These are phyloP conservation scores for Ganoderma resinaceum DNA, from an alignment of 1,284 basidiomycete genomes.

Conservation along the genomic window DNA sequence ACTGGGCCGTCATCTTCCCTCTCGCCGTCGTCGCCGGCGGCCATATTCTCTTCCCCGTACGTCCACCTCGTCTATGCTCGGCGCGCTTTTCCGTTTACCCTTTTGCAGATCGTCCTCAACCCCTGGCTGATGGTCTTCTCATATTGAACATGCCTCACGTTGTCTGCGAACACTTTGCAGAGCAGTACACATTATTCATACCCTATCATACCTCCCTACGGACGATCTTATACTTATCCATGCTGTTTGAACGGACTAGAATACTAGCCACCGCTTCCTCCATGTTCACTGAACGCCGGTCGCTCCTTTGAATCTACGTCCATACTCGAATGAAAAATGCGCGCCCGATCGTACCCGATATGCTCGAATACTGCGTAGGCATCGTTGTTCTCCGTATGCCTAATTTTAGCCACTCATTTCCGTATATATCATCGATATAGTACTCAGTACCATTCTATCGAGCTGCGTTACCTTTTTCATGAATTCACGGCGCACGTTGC, in stretches of 20 bases:
- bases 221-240: constrained; percentile 4
- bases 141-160: constrained; percentile 42
- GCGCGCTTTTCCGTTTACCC: background rate
- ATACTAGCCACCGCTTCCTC: background rate
- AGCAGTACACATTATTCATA: constrained; percentile 3
- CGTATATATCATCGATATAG: background rate
- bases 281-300: background rate
- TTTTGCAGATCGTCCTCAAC: constrained; percentile 51
- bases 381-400: background rate
- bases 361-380: background rate
- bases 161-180: background rate
- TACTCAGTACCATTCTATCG: background rate
- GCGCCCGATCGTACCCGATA: background rate
- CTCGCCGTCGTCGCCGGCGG: constrained; percentile 47
- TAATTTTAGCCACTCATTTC: background rate
- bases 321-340: background rate
- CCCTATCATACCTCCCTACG: constrained; percentile 17
- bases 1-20: constrained; percentile 54
- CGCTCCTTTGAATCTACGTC: background rate
- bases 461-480: background rate
- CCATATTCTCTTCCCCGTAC: constrained; percentile 51
- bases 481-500: background rate
- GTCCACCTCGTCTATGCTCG: constrained; percentile 21
- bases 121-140: constrained; percentile 59
- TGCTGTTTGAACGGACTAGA: background rate